These are phyloP conservation scores for Linnemannia hyalina DNA, from an alignment of 192 early-diverging fungal species.

Conservation along the genomic window DNA sequence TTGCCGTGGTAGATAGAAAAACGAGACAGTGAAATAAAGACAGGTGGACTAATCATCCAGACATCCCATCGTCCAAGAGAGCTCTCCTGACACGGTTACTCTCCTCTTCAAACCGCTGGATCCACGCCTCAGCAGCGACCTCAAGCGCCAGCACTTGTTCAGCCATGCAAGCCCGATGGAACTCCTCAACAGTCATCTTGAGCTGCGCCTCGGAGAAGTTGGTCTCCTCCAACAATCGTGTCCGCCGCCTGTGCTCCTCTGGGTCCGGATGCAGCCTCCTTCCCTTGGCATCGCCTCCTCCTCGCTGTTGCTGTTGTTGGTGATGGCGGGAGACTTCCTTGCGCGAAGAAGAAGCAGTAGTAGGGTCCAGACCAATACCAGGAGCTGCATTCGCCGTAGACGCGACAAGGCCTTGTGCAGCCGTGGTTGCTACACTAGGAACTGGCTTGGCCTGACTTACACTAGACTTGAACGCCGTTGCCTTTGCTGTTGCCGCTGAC, in stretches of 20 bases:
- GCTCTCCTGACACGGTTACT: slow-evolving; percentile 30
- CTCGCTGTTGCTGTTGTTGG: not conserved
- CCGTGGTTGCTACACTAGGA: not conserved
- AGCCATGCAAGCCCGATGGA: slow-evolving; percentile 26
- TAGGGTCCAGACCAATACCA: not conserved
- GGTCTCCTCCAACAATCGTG: slow-evolving; percentile 9
- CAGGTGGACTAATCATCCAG: not conserved
- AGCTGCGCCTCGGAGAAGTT: slow-evolving; percentile 1
- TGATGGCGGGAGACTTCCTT: not conserved
- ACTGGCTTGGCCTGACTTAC: not conserved
- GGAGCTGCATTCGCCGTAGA: not conserved
- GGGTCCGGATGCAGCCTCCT: slow-evolving; percentile 14
- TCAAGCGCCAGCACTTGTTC: slow-evolving; percentile 33
- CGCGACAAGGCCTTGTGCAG: not conserved
- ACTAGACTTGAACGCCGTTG: not conserved
- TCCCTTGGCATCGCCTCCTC: not conserved
- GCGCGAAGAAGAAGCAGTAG: not conserved
- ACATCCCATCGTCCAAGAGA: slow-evolving; percentile 15
- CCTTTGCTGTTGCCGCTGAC: not conserved
- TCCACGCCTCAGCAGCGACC: slow-evolving; percentile 32
- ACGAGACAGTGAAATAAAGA: not conserved
- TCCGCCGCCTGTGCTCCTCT: slow-evolving; percentile 6
- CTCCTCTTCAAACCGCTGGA: slow-evolving; percentile 44
- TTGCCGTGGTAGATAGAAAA: not conserved
- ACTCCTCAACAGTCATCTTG: slow-evolving; percentile 40